phyloP scores from a whole-genome alignment of 2,329 filamentous ascomycete genomes.

The Aspergillus terreus region DNA sequence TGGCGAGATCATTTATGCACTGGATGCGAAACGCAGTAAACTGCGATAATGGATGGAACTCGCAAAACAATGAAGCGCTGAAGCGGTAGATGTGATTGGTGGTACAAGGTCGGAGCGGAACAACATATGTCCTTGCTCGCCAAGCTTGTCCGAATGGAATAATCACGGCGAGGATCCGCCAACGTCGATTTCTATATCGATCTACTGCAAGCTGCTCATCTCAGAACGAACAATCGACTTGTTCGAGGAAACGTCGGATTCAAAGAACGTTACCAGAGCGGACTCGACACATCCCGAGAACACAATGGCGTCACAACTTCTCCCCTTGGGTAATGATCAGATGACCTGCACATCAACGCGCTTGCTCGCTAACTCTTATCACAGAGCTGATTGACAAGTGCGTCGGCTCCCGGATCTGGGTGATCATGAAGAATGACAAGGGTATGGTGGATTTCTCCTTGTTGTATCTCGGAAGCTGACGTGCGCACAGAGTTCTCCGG shows the following conservation, averaged over 20 bases:
- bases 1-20: not conserved
- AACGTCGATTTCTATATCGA: slow-evolving; percentile 19
- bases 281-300: not conserved
- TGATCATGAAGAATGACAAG: slow-evolving; percentile 99
- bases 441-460: slow-evolving; percentile 52
- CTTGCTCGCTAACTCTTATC: slow-evolving; percentile 18
- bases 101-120: slow-evolving; percentile 16
- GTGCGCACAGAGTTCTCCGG: slow-evolving; percentile 77
- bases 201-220: slow-evolving; percentile 3
- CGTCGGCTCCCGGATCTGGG: slow-evolving; percentile 95
- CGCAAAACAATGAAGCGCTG: not conserved
- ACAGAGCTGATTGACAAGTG: slow-evolving; percentile 98
- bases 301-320: slow-evolving; percentile 68
- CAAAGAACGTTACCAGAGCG: not conserved
- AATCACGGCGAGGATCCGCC: slow-evolving; percentile 13
- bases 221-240: not conserved
- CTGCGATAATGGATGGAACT: not conserved
- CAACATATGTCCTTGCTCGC: slow-evolving; percentile 14
- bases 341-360: slow-evolving; percentile 6
- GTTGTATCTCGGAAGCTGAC: slow-evolving; percentile 10
- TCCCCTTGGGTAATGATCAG: slow-evolving; percentile 60
- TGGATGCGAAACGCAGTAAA: not conserved
- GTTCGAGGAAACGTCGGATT: not conserved
- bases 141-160: slow-evolving; percentile 18
- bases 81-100: slow-evolving; percentile 12